A percentile compares a stretch with the other conserved stretches of the same genome.
phyloP scores from a whole-genome alignment of 106 monocot genomes.

The Apostasia ramifera region DNA sequence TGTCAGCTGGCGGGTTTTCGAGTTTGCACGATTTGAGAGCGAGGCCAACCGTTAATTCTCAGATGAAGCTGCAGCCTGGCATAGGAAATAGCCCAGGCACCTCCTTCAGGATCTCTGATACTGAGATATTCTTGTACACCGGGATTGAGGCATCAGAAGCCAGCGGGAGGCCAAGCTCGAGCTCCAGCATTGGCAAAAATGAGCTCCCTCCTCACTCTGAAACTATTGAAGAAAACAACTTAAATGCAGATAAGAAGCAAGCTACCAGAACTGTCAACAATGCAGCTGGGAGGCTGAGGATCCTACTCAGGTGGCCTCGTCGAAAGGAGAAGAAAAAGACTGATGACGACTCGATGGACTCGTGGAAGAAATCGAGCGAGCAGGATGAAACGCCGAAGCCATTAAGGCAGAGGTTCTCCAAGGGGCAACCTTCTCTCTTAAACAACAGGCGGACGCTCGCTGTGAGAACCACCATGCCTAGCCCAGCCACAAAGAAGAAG shows the following conservation, averaged over 20 bases:
- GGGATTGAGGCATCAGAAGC: slow-evolving; percentile 28
- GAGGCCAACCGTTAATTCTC: slow-evolving; percentile 30
- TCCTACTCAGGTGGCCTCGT: slow-evolving; percentile 39
- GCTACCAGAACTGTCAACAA: slow-evolving; percentile 20
- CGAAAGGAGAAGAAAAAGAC: slow-evolving; percentile 36
- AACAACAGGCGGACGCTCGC: slow-evolving; percentile 66
- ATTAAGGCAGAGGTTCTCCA: slow-evolving; percentile 47
- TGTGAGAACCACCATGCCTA: slow-evolving; percentile 37
- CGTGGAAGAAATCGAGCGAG: slow-evolving; percentile 32
- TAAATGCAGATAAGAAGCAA: slow-evolving; percentile 28
- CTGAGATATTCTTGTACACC: slow-evolving; percentile 67
- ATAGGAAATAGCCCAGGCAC: slow-evolving; percentile 63
- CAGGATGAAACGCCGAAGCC: slow-evolving; percentile 47
- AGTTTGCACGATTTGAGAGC: slow-evolving; percentile 25
- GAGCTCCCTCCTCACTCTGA: slow-evolving; percentile 15
- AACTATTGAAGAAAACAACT: slow-evolving; percentile 2
- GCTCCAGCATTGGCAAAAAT: slow-evolving; percentile 34
- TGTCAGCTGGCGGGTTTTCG: slow-evolving; percentile 57
- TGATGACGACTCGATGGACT: slow-evolving; percentile 36
- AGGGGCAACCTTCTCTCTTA: slow-evolving; percentile 20
- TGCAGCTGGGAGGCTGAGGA: slow-evolving; percentile 48
- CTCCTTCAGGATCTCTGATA: slow-evolving; percentile 60
- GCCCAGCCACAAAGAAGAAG: slow-evolving; percentile 63
- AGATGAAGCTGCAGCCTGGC: slow-evolving; percentile 34
- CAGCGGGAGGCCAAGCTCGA: slow-evolving; percentile 46